Evolutionary conservation across 164 flowering plant species (phyloP).

Genomic region (Annona cherimola): DNA sequence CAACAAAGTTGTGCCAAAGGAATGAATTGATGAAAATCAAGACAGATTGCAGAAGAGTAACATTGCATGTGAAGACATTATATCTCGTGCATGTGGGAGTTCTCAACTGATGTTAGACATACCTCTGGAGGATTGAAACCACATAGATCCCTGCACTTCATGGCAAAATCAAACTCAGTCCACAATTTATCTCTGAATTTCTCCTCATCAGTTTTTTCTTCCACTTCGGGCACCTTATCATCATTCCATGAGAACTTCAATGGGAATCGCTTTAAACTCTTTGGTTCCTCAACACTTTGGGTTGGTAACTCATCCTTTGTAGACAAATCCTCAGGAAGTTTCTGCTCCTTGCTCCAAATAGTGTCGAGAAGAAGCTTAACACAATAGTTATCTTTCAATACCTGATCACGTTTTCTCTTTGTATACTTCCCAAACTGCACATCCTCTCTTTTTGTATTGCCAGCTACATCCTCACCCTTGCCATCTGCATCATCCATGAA

Average conservation of each 20-base stretch:
- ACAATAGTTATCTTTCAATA: constrained; percentile 9
- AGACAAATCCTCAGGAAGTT: constrained; percentile 11
- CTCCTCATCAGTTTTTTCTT: constrained; percentile 40
- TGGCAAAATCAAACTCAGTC: constrained; percentile 36
- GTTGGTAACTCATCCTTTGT: background rate
- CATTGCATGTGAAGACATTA: background rate
- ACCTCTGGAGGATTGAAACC: constrained; percentile 21
- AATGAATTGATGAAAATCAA: background rate
- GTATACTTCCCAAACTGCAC: constrained; percentile 3
- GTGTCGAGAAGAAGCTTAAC: constrained; percentile 31
- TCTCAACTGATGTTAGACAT: constrained; percentile 9
- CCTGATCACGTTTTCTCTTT: constrained; percentile 13
- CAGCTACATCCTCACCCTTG: background rate
- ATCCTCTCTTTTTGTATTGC: background rate
- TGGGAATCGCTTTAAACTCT: constrained; percentile 16
- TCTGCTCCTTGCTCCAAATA: constrained; percentile 25
- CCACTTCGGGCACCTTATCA: constrained; percentile 12
- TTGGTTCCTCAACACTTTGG: constrained; percentile 2
- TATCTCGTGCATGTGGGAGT: background rate
- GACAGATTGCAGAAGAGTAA: background rate
- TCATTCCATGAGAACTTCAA: constrained; percentile 35
- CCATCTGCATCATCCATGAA: background rate
- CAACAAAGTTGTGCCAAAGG: background rate
- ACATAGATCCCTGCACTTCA: constrained; percentile 24
- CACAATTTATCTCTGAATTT: constrained; percentile 37